Base-by-base conservation (phyloP, 805 yeast species). In the Kodamaea kaohsiungensis region DNA sequence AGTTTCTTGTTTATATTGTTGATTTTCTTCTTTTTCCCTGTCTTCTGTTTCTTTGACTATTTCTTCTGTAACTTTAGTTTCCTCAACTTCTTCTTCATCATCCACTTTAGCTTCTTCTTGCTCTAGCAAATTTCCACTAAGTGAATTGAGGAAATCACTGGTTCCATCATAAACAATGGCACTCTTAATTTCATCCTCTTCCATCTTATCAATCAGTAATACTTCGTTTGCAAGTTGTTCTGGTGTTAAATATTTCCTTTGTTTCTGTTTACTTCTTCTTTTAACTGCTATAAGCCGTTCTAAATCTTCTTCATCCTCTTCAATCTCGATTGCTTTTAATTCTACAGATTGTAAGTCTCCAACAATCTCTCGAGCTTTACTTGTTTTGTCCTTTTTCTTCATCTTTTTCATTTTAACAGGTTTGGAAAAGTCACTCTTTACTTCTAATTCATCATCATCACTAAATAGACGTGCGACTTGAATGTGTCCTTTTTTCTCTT, bases 331-430 rank as follows among this genome's bases (percentile, higher is more conserved):
- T 7, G 65, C 62, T 0, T 59, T 56, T 16, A 76, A 58, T 22
- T 67, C 68, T 8, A 78, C 79, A 2, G 65, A 63, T 35, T 65
- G 61, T 12, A 76, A 63, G 7, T 69, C 70, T 15, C 53, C 56
- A 48, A 67, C 68, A 22, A 59, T 64, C 40, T 67, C 55, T 72
- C 61, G 55, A 67, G 67, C 33, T n/a, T 39, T 18, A 7, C 12
- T n/a, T 7, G 47, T 13, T 60, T 74, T 65, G 40, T 68, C 68
- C 19, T 72, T 73, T 59, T 77, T 76, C 54, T 76, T 74, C 1
- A 76, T 61, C 59, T 79, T 79, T 56, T 74, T 77, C 70, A 77
- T 73, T 55, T 73, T 72, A 12, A 66, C 62, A 1, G 66, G 65
- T 52, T 68, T 58, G 43, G 53, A 59, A 6, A 54, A 56, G 30